These are phyloP conservation scores for Blastocystis sp. DNA, from an alignment of 352 stramenopile genomes.

Conservation along the genomic window DNA sequence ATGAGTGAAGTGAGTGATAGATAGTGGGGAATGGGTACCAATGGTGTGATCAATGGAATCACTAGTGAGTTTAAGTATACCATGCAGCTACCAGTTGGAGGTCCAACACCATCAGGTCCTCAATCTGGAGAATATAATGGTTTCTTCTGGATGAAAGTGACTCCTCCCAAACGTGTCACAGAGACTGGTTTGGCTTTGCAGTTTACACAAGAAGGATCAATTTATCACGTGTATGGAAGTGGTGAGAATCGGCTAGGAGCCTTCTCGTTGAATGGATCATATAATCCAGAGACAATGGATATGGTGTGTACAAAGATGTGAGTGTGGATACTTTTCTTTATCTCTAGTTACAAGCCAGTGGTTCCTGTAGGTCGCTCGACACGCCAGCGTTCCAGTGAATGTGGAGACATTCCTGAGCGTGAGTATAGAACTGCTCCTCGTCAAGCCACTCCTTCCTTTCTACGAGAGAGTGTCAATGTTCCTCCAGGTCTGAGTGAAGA, in stretches of 20 bases:
- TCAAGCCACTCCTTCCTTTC: conserved; percentile 54
- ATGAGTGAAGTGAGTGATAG: not conserved
- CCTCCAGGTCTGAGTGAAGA: conserved; percentile 51
- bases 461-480: conserved; percentile 59
- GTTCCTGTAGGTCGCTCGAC: not conserved
- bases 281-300: conserved; percentile 65
- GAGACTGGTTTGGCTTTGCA: conserved; percentile 41
- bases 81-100: not conserved
- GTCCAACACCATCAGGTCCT: not conserved
- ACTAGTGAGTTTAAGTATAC: conserved; percentile 56
- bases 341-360: conserved; percentile 23
- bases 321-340: not conserved
- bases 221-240: conserved; percentile 36
- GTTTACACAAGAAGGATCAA: conserved; percentile 34
- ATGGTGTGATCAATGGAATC: conserved; percentile 51
- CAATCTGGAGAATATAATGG: conserved; percentile 62
- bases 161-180: not conserved
- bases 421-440: conserved; percentile 24
- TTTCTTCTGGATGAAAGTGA: conserved; percentile 67
- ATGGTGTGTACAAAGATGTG: conserved; percentile 53
- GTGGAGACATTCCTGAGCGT: conserved; percentile 1
- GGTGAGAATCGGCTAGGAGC: conserved; percentile 37
- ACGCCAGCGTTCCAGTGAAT: not conserved
- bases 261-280: conserved; percentile 47
- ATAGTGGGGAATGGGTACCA: conserved; percentile 66